Base-by-base conservation (phyloP, 2,329 filamentous ascomycete species). In the Neofusicoccum sp. region DNA sequence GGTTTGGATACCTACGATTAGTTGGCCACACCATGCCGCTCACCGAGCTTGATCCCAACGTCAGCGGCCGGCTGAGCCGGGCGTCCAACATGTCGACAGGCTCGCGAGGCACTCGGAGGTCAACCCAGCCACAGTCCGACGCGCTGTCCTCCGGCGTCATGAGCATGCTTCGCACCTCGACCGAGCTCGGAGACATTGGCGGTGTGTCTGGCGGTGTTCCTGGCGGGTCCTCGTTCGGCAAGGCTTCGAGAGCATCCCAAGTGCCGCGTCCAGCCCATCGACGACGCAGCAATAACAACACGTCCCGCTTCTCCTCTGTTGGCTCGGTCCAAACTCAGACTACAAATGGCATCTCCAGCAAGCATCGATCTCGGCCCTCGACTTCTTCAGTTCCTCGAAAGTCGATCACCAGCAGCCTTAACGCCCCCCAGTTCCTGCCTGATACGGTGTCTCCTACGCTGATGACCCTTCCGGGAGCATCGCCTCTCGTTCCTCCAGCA, bases 141-240 rank as follows among this genome's bases (percentile, higher is more conserved):
- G 71, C 69, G 65, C 71, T 71, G 56, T 73, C 71, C 60, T 68
- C 67, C 31, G 79, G 77, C 44, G 76, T 83, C 64, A 73, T 80
- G 71, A 80, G 78, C 66, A 83, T 83, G 81, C 78, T 83, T 62
- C 78, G 79, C 64, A 82, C 80, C 9, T 78, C 77, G 7, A 83
- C 79, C 1, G 81, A 83, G 67, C 76, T 80, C 54, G 80, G 80
- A 56, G 77, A 81, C 65, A 71, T 83, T 52, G 78, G 74, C 9
- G 70, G 74, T 33, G 70, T 81, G 16, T 73, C 54, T 14, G 3
- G 41, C 58, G 80, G 80, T 48, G 77, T 81, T 64, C 71, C 82
- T 48, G 78, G 74, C 11, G 70, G 74, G 33, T 69, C 80, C n/a
- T 74, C 73, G 5, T 75, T 76, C 58, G 67, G 71, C 69, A 71